Evolutionary conservation across 2,329 filamentous ascomycete genomes (phyloP).

Genomic region (Tolypocladium paradoxum): DNA sequence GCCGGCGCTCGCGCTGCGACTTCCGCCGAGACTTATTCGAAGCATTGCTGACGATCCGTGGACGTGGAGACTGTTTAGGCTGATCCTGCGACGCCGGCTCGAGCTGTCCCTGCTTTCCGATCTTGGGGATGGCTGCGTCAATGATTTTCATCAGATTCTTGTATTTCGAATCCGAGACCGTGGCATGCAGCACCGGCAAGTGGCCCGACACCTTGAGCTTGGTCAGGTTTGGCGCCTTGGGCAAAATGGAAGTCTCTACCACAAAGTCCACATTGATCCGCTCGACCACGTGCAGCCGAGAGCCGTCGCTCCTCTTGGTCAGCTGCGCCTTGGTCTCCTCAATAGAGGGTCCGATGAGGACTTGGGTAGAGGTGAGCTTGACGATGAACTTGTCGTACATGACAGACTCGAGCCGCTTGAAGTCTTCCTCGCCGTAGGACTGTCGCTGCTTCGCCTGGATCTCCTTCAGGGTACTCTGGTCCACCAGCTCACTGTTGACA

Average conservation of each 20-base stretch:
- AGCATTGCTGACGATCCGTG: constrained; percentile 33
- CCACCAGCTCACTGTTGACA: constrained; percentile 86
- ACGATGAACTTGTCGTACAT: constrained; percentile 98
- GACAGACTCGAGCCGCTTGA: constrained; percentile 73
- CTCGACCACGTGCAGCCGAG: constrained; percentile 82
- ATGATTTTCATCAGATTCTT: constrained; percentile 94
- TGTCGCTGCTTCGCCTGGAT: constrained; percentile 86
- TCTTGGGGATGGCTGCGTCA: constrained; percentile 85
- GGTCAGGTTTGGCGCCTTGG: constrained; percentile 85
- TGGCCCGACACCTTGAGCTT: constrained; percentile 87
- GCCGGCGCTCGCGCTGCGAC: constrained; percentile 37
- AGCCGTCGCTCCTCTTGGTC: constrained; percentile 52
- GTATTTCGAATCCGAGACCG: constrained; percentile 90
- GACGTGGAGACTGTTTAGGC: constrained; percentile 20
- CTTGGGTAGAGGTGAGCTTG: constrained; percentile 87
- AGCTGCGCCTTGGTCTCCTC: constrained; percentile 81
- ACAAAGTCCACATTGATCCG: constrained; percentile 96
- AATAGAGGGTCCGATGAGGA: constrained; percentile 88
- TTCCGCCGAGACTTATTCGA: constrained; percentile 36
- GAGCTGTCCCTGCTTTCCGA: constrained; percentile 34
- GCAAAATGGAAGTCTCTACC: constrained; percentile 93
- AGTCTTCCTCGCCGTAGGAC: constrained; percentile 80
- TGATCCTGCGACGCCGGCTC: constrained; percentile 15
- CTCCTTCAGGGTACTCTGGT: constrained; percentile 79
- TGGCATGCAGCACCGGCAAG: constrained; percentile 82